Evolutionary conservation across 176 grass and related monocot species (phyloP).

Genomic region (Bolboschoenus planiculmis): DNA sequence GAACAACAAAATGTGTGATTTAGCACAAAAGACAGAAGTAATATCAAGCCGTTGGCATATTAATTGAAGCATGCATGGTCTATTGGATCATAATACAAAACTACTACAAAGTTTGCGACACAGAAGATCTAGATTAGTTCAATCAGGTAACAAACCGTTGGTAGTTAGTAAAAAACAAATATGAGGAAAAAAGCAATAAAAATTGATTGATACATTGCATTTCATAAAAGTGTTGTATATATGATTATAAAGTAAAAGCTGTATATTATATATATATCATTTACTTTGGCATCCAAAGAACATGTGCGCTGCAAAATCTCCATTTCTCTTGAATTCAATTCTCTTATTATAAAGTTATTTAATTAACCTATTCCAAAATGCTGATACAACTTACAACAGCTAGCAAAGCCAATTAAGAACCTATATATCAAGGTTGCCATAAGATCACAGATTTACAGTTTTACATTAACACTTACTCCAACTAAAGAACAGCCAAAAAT

Average conservation of each 20-base stretch:
- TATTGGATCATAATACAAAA: background rate
- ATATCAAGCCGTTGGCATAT: background rate
- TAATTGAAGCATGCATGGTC: background rate
- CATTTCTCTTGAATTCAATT: background rate
- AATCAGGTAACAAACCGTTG: slow-evolving; percentile 1
- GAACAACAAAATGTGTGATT: background rate
- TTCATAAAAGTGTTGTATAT: background rate
- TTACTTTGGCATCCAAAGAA: slow-evolving; percentile 3
- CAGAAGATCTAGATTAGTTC: background rate
- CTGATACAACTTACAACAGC: background rate
- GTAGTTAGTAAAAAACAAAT: slow-evolving; percentile 17
- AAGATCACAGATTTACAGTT: background rate
- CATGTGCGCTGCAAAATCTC: background rate
- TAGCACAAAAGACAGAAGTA: background rate
- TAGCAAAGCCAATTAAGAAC: background rate
- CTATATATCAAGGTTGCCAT: background rate
- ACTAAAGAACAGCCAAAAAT: background rate
- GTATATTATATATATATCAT: background rate
- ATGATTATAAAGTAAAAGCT: slow-evolving; percentile 11
- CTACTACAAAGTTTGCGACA: background rate
- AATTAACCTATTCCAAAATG: background rate
- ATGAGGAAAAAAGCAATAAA: background rate
- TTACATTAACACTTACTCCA: background rate
- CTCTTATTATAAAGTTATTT: background rate
- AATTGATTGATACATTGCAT: background rate